Evolutionary conservation across 2,329 filamentous ascomycete species (phyloP).

Genomic region (Cadophora luteo-olivacea): DNA sequence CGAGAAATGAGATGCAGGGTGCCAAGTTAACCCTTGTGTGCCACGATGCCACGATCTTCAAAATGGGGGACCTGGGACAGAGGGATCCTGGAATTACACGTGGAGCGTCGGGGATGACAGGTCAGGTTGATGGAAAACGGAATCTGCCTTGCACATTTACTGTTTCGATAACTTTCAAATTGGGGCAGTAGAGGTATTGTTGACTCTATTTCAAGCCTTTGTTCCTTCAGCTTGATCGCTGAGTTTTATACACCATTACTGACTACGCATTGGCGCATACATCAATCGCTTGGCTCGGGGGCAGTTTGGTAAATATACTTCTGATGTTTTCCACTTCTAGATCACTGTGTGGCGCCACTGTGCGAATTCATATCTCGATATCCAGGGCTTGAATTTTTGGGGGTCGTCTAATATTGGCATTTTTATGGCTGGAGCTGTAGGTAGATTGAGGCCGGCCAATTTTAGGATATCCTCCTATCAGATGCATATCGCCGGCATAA

Average conservation of each 20-base stretch:
- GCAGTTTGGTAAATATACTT: not conserved
- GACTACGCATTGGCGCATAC: constrained; percentile 9
- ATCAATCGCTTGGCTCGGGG: not conserved
- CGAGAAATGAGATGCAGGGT: constrained; percentile 1
- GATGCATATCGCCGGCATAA: not conserved
- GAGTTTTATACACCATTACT: not conserved
- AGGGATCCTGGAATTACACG: not conserved
- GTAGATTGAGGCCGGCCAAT: not conserved
- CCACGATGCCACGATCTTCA: constrained; percentile 7
- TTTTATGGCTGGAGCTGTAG: not conserved
- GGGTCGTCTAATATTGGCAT: constrained; percentile 4
- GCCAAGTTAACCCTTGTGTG: not conserved
- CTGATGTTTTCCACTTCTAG: not conserved
- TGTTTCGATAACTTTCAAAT: not conserved
- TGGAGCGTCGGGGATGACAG: not conserved
- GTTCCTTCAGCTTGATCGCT: not conserved
- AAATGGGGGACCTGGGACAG: not conserved
- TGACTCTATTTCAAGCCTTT: not conserved
- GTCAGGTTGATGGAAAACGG: not conserved
- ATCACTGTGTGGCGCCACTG: not conserved
- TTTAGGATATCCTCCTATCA: not conserved
- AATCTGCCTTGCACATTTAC: not conserved
- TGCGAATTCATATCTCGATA: not conserved
- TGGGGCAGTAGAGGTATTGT: not conserved
- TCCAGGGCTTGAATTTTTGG: not conserved